phyloP scores from a whole-genome alignment of 306 rosid genomes.

The Malus orientalis region DNA sequence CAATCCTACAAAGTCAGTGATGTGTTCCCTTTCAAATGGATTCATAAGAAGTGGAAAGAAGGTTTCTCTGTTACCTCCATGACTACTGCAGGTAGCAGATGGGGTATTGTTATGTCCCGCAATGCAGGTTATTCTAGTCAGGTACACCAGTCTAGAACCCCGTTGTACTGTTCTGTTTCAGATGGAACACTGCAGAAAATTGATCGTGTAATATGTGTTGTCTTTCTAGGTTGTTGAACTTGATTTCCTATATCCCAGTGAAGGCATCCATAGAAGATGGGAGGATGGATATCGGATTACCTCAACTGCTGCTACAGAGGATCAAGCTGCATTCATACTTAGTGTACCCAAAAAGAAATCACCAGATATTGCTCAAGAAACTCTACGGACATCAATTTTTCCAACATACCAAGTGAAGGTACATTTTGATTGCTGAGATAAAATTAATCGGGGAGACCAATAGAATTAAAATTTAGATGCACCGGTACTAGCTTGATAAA shows the following conservation, averaged over 20 bases:
- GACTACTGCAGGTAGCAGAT: constrained; percentile 37
- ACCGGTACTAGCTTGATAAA: neutral
- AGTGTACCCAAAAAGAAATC: constrained; percentile 34
- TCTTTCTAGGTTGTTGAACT: constrained; percentile 33
- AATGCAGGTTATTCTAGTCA: constrained; percentile 36
- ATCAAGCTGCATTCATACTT: constrained; percentile 44
- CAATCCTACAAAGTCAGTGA: constrained; percentile 47
- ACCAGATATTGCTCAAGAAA: constrained; percentile 37
- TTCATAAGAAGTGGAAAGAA: constrained; percentile 43
- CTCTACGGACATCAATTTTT: constrained; percentile 35
- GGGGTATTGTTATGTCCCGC: constrained; percentile 43
- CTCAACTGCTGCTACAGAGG: constrained; percentile 35
- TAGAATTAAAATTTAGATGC: neutral
- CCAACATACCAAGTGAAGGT: constrained; percentile 37
- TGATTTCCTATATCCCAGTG: constrained; percentile 41
- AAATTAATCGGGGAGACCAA: neutral
- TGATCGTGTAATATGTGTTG: neutral
- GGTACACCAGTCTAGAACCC: constrained; percentile 12
- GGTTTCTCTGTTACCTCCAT: constrained; percentile 41
- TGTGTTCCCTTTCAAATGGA: constrained; percentile 44
- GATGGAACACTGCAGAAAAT: constrained; percentile 7
- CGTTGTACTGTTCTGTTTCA: neutral
- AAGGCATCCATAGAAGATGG: constrained; percentile 45
- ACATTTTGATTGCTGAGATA: neutral
- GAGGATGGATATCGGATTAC: constrained; percentile 38